These are phyloP conservation scores for Arthrobotrys musiformis DNA, from an alignment of 2,329 filamentous ascomycete species.

Conservation along the genomic window DNA sequence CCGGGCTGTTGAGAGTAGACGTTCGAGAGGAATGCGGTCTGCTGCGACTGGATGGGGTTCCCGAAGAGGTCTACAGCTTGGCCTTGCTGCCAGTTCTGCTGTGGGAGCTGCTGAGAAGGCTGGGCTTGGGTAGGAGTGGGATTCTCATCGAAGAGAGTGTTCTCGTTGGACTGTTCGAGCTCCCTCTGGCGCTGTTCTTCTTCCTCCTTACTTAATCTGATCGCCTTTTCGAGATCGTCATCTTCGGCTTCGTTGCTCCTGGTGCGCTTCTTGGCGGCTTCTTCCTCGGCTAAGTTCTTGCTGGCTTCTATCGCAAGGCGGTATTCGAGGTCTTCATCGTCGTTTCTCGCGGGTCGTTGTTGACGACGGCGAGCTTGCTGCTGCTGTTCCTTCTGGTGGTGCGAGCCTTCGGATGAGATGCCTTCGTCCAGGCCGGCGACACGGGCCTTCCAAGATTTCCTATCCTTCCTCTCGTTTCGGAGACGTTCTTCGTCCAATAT, in stretches of 20 bases:
- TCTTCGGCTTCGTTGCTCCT: slow-evolving; percentile 70
- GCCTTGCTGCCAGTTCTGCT: slow-evolving; percentile 90
- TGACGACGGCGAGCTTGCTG: slow-evolving; percentile 66
- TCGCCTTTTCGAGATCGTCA: slow-evolving; percentile 91
- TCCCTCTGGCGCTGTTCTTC: slow-evolving; percentile 83
- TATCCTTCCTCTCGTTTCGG: slow-evolving; percentile 86
- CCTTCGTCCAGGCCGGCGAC: slow-evolving; percentile 93
- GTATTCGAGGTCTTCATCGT: slow-evolving; percentile 92
- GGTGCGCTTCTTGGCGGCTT: slow-evolving; percentile 76
- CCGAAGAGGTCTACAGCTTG: slow-evolving; percentile 96
- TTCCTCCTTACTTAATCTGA: slow-evolving; percentile 94
- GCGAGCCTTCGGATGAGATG: slow-evolving; percentile 64
- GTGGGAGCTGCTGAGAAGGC: slow-evolving; percentile 66
- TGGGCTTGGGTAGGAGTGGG: slow-evolving; percentile 71
- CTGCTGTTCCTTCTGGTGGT: slow-evolving; percentile 57
- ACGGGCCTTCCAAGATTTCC: slow-evolving; percentile 95
- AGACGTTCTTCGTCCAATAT: slow-evolving; percentile 94
- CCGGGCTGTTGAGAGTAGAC: slow-evolving; percentile 82
- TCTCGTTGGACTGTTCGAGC: slow-evolving; percentile 84
- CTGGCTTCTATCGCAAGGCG: slow-evolving; percentile 91
- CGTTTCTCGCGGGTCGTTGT: slow-evolving; percentile 67
- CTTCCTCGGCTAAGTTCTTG: slow-evolving; percentile 93
- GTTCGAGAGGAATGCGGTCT: slow-evolving; percentile 74
- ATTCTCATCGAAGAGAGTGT: slow-evolving; percentile 87
- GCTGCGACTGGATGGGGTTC: slow-evolving; percentile 83